A percentile compares a stretch with the other conserved stretches of the same genome.
Evolutionary conservation across 768 basidiomycete genomes (phyloP).

Genomic region (Cubamyces sp.): DNA sequence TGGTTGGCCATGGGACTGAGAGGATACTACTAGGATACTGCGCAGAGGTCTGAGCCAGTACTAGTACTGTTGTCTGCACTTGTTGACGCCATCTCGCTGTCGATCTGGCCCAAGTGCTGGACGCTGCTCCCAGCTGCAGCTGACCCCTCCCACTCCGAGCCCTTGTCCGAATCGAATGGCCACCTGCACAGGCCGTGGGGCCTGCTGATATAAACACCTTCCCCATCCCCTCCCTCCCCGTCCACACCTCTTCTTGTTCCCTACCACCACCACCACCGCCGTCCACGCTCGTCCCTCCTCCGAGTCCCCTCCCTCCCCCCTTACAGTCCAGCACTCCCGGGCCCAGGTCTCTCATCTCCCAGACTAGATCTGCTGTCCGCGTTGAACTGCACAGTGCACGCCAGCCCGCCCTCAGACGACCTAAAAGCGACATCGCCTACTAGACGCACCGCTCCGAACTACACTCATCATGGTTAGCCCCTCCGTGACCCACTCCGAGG

Average conservation of each 20-base stretch:
- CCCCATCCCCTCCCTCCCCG: neutral
- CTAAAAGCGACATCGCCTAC: neutral
- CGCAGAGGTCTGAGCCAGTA: too few species aligned
- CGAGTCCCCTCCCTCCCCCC: neutral
- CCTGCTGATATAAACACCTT: constrained; percentile 17
- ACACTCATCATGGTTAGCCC: constrained; percentile 13
- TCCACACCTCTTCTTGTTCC: neutral
- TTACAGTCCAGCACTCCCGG: constrained; percentile 6
- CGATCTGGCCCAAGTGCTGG: neutral
- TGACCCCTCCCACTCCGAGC: neutral
- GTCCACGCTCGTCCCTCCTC: neutral
- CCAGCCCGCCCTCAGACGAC: too few species aligned
- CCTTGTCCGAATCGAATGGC: too few species aligned
- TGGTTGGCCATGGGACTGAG: too few species aligned
- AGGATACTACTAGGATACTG: too few species aligned
- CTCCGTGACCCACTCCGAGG: neutral
- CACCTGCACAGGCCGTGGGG: constrained; percentile 16
- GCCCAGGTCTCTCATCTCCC: constrained; percentile 4
- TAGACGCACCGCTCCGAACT: neutral
- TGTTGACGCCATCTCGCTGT: neutral
- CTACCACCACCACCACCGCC: constrained; percentile 7
- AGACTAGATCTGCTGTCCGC: constrained; percentile 11
- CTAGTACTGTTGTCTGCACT: neutral
- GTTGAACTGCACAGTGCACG: neutral
- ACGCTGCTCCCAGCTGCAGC: neutral